phyloP scores from a whole-genome alignment of 306 rosid species.

The Castanopsis chinensis region DNA sequence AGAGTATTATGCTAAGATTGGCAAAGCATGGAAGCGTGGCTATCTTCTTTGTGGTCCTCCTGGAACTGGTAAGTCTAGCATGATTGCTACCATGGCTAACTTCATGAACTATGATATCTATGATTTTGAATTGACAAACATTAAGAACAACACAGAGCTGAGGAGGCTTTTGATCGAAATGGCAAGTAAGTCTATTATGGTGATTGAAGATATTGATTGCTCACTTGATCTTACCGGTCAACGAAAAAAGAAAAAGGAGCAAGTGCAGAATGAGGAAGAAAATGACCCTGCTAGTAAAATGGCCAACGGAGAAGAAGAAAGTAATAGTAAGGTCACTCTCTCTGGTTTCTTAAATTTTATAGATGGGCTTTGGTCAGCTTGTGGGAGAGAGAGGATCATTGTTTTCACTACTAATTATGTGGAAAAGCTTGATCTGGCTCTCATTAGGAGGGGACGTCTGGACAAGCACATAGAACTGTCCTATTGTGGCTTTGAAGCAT shows the following conservation, averaged over 20 bases:
- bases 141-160: constrained; percentile 35
- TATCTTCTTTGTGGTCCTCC: constrained; percentile 20
- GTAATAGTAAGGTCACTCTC: constrained; percentile 6
- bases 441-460: constrained; percentile 40
- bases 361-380: constrained; percentile 52
- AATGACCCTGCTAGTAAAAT: no score
- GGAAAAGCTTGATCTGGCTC: constrained; percentile 26
- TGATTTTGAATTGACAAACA: constrained; percentile 39
- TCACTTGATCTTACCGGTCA: constrained; percentile 44
- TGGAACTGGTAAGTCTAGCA: no score
- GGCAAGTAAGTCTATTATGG: constrained; percentile 35
- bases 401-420: no score
- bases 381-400: not conserved
- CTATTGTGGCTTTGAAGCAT: constrained; percentile 39
- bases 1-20: constrained; percentile 36
- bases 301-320: no score
- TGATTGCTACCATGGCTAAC: no score
- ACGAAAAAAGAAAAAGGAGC: no score
- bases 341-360: constrained; percentile 44
- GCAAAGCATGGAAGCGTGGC: constrained; percentile 48
- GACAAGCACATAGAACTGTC: constrained; percentile 41
- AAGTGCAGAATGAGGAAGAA: no score
- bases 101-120: constrained; percentile 23
- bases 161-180: constrained; percentile 35
- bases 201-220: constrained; percentile 49